phyloP scores from a whole-genome alignment of 2,329 filamentous ascomycete species.

The Shiraia sp. region DNA sequence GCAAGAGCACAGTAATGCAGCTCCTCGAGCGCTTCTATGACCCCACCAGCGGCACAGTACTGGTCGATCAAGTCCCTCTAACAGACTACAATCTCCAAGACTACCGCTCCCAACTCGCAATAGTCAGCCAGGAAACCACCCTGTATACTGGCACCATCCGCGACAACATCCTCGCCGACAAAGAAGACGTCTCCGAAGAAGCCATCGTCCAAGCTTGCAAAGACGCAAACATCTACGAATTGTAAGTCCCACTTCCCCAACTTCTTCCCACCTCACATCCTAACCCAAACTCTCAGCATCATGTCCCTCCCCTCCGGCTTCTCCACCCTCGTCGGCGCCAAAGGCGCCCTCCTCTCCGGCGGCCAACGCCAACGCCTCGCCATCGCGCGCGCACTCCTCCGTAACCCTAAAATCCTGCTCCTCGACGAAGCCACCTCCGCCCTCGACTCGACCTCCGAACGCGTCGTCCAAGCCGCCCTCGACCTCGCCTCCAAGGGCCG shows the following conservation, averaged over 20 bases:
- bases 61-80: slow-evolving; percentile 82
- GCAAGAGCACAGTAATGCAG: slow-evolving; percentile 91
- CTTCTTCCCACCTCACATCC: neutral
- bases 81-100: slow-evolving; percentile 76
- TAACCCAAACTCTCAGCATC: slow-evolving; percentile 15
- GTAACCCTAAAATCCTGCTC: slow-evolving; percentile 81
- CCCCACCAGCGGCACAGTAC: slow-evolving; percentile 76
- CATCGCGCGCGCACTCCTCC: slow-evolving; percentile 89
- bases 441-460: slow-evolving; percentile 57
- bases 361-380: slow-evolving; percentile 95
- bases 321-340: slow-evolving; percentile 81
- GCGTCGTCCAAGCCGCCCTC: slow-evolving; percentile 78
- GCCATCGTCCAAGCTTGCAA: slow-evolving; percentile 78
- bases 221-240: slow-evolving; percentile 55
- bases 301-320: slow-evolving; percentile 66
- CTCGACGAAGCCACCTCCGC: slow-evolving; percentile 46
- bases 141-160: slow-evolving; percentile 90
- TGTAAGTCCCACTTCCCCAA: slow-evolving; percentile 10
- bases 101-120: slow-evolving; percentile 81
- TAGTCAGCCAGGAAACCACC: slow-evolving; percentile 96
- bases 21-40: slow-evolving; percentile 95
- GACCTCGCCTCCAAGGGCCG: slow-evolving; percentile 82
- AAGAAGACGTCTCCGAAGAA: slow-evolving; percentile 70
- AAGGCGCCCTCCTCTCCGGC: slow-evolving; percentile 67
- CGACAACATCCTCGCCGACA: slow-evolving; percentile 75